Evolutionary conservation across 352 stramenopile genomes (phyloP), one percentile per base, ranked within the genome.

Genomic region (Phytophthora uliginosa): DNA sequence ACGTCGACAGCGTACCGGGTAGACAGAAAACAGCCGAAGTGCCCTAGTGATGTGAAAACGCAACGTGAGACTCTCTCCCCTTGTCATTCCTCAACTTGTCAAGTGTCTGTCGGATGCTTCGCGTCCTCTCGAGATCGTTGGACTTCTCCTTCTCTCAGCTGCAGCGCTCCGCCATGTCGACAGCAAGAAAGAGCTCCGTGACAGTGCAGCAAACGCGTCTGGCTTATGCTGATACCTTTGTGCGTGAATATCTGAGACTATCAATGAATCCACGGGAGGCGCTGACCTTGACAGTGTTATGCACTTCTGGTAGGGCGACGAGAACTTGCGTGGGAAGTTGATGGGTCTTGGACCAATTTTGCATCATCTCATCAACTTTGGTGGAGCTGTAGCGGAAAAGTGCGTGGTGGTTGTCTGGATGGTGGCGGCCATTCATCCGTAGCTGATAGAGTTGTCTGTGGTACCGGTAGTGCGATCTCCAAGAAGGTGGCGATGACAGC

Each of bases 171-270:
- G 31, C 31, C n/a, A 59, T 62, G 51, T 69, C 62, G 59, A 57
- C n/a, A 22, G 38, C n/a, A 57, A 17, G 24, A 28, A 69, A 64
- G 31, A 54, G n/a, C 31, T 55, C 7, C 9, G 34, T 74, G 33
- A 50, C 59, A 2, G 52, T 73, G 50, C 69, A 73, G 33, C 74
- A 79, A 68, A 85, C 75, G 31, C 79, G 81, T 15, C 52, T 83
- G 66, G 77, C 79, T 7, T 86, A 82, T 70, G 71, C 79, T 9
- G 81, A 86, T n/a, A 84, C 84, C 62, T 67, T 89, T n/a, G 76
- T 83, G 45, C 18, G 71, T 64, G 17, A 17, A 17, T 22, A 22
- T 31, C 28, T 31, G 28, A 31, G 12, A 22, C 31, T 31, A 18
- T n/a, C 3, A 9, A n/a, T 47, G 13, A 8, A n/a, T 47, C 38